Evolutionary conservation across 1,284 basidiomycete species (phyloP).

Genomic region (Rhodotorula glutinis): DNA sequence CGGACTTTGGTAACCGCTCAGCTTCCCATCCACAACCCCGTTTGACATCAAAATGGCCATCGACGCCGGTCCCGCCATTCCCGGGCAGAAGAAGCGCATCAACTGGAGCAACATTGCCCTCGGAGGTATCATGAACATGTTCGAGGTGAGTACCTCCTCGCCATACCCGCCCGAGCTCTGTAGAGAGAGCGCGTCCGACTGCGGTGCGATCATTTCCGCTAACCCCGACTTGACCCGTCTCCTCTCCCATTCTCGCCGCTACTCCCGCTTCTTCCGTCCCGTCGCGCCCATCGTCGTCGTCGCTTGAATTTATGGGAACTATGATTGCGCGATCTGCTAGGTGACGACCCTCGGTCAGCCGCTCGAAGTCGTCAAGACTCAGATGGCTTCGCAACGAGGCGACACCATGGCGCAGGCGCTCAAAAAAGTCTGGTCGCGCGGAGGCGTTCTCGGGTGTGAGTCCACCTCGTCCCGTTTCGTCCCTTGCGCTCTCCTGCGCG

Average conservation of each 20-base stretch:
- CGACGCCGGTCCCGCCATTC: constrained; percentile 44
- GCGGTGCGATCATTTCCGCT: background rate
- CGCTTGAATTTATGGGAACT: too few species aligned
- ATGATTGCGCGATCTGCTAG: background rate
- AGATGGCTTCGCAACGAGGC: constrained; percentile 91
- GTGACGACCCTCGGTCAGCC: constrained; percentile 98
- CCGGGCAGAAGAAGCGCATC: constrained; percentile 81
- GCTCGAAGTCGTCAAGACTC: constrained; percentile 96
- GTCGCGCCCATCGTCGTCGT: background rate
- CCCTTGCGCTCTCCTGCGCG: background rate
- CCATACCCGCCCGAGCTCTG: too few species aligned
- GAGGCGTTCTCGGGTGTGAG: constrained; percentile 71
- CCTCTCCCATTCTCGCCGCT: background rate
- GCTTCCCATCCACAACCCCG: background rate
- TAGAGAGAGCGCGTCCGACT: too few species aligned
- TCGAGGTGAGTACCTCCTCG: constrained; percentile 13
- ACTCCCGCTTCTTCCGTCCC: background rate
- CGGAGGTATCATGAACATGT: constrained; percentile 94
- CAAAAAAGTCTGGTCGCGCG: constrained; percentile 83
- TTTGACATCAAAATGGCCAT: constrained; percentile 7
- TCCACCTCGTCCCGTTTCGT: background rate
- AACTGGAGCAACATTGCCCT: constrained; percentile 99
- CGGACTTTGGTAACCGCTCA: too few species aligned
- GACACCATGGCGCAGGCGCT: constrained; percentile 88
- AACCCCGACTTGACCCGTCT: background rate